Evolutionary conservation across 495 filamentous ascomycete species (phyloP), one percentile per base, ranked within the genome.

Genomic region (Trypethelium eluteriae): DNA sequence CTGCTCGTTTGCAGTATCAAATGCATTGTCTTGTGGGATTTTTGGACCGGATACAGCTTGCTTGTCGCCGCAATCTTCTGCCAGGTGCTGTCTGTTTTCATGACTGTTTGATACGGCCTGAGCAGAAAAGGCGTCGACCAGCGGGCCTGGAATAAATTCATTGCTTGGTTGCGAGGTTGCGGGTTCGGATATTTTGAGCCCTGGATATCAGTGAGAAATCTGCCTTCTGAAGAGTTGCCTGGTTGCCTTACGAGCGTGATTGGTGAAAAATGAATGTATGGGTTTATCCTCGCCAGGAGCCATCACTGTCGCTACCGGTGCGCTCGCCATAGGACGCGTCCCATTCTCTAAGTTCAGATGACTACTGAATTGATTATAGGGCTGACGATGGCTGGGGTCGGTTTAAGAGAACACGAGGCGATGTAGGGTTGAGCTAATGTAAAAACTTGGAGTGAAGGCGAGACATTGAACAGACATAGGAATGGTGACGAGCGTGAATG

Each of bases 241-340:
- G 36, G 53, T 32, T 11, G 2, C n/a, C 66, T 49, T 70, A 73
- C 73, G 66, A 3, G 25, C 25, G 11, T 68, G 57, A 49, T 74
- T 72, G 0, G 64, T 62, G 65, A 78, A 78, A 71, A 78, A 78
- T 36, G 74, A 75, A 67, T 78, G 76, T 38, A 78, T 11, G 34
- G 36, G 62, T 63, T 65, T 71, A 62, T 67, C 69, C 35, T 68
- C 70, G 50, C 72, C 76, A 25, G 69, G 65, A 65, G 71, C 69
- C 75, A 77, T 78, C 11, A 71, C 72, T 35, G 70, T 57, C 16
- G 68, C 68, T 32, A 76, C 67, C 62, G 64, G 68, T 36, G 69
- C 68, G 36, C 70, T 61, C 46, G 76, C 76, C 76, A 78, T 78
- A 64, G 46, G 67, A 25, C 53, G 32, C 53, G 53, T 59, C 32